Evolutionary conservation across 192 early-diverging fungal species (phyloP), one percentile per base, ranked within the genome.

Genomic region (Backusella psychrophila): DNA sequence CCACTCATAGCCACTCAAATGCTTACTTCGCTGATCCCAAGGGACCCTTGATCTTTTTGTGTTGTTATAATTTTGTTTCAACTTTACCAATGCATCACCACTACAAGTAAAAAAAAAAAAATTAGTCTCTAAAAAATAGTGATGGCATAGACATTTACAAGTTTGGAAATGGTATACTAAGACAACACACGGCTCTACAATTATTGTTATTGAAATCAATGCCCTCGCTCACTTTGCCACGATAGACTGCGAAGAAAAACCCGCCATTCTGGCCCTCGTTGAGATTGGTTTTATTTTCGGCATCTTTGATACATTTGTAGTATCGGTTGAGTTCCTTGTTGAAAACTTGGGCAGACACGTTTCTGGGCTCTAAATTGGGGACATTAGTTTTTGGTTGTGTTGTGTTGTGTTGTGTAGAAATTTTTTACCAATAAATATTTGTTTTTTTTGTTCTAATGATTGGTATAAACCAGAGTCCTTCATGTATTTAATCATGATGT

Each of bases 151-250:
- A 33, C 33, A 33, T 3, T 33, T 33, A 82, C 82, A 80, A 41
- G 0, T 78, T 68, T 6, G 89, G 84, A 65, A 77, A 94, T 7
- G 92, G 92, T 21, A 93, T 87, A 11, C 92, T 89, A 34, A 88
- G 80, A 2, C 91, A 78, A n/a, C 91, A 44, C 3, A 93, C 93
- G 6, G 88, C 90, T 29, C 93, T 81, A 38, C 87, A 89, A 44
- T 90, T 84, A 42, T 83, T 74, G 78, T 94, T 89, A 17, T 83
- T 88, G 79, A 94, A 94, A 72, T 94, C 93, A 66, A 94, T 87
- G 2, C 93, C 92, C 77, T 94, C 93, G n/a, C 85, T 86, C 7
- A 90, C 89, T 75, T 94, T 94, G 1, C 93, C 93, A 15, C 91
- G 85, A 68, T 87, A 94, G 71, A 81, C 92, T 17, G 91, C 92